Evolutionary conservation across 495 filamentous ascomycete genomes (phyloP), one percentile per base, ranked within the genome.

Genomic region (Penicillium canariense): DNA sequence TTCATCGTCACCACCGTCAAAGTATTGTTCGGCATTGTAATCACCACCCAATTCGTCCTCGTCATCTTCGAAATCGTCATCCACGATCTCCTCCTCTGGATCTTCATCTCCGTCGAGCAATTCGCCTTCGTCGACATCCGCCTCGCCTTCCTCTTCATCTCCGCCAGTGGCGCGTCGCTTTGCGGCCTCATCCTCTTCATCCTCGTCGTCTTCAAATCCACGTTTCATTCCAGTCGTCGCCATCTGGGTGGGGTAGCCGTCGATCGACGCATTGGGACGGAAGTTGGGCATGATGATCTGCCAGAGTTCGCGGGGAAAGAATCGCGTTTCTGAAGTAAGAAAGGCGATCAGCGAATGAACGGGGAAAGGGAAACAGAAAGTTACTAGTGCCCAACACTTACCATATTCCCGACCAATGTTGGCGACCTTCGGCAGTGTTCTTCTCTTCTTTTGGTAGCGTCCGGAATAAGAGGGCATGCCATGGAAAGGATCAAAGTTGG

Each of bases 1-100:
- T 28, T 87, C 84, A 52, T 83, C 82, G 40, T 81, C 84, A 7
- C 84, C 84, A 31, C 70, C 80, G 59, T 86, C 83, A 52, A 86
- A 87, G 71, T 86, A 85, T 45, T 84, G 76, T 55, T 86, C 83
- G 0, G 83, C 83, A 58, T 86, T 84, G 65, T 86, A 85, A 54
- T 82, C 80, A 0, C 77, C 80, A 9, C 75, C 80, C 75, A 79
- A 77, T 17, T 82, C 80, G 48, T 82, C 79, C 1, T 82, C 80
- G 49, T 82, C 77, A 11, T 79, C 78, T 39, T 77, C 72, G 42
- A 80, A 83, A 34, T 85, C 77, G 58, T 84, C 77, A 48, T 82
- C 81, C 40, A 76, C 72, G 43, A 81, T 75, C 49, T 81, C 78
- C 31, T 82, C 81, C 18, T 74, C 67, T 17, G 60, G 56, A 9